Evolutionary conservation across 225 moss, liverwort and hornwort genomes (phyloP), one percentile per base, ranked within the genome.

Genomic region (Neckera pumila): DNA sequence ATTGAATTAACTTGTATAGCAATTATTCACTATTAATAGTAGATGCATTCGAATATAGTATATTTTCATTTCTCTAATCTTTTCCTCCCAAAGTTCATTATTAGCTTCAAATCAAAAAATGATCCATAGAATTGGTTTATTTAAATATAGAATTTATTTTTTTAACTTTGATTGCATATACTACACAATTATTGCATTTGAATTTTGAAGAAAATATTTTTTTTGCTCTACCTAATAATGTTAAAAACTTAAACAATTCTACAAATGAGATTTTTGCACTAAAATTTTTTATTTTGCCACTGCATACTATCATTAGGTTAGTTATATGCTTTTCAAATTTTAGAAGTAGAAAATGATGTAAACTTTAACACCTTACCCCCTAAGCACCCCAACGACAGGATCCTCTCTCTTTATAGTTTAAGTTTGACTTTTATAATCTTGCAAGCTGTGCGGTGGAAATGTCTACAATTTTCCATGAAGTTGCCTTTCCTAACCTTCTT

Each of bases 1-100:
- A 28, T 42, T 72, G 14, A 0, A 0, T 28, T 10, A 17, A 17
- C 2, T 73, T 45, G 3, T 45, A 0, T 27, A 28, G 30, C 2
- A 73, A 73, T 45, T 17, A 28, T 45, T 73, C 17, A 73, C 9
- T 11, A 45, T 45, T 11, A 73, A 45, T 45, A 11, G 17, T 30
- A 45, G 3, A 17, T 3, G 3, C 45, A 17, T 73, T 45, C 2
- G 0, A 17, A 73, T 45, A 17, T 73, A 45, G 0, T 45, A 2
- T 45, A 45, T 11, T 28, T 73, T 28, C 17, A 45, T 30, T 73
- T 27, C 3, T 73, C 26, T 10, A 16, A 38, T 1, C 28, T 1
- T 45, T 45, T 3, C 2, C 3, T 3, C 3, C 3, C 5, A 17
- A 49, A 45, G 6, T 45, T 73, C 5, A 43, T 45, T 45, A 10